These are phyloP conservation scores for Apiospora hydei DNA, from an alignment of 2,329 filamentous ascomycete species.

Conservation along the genomic window DNA sequence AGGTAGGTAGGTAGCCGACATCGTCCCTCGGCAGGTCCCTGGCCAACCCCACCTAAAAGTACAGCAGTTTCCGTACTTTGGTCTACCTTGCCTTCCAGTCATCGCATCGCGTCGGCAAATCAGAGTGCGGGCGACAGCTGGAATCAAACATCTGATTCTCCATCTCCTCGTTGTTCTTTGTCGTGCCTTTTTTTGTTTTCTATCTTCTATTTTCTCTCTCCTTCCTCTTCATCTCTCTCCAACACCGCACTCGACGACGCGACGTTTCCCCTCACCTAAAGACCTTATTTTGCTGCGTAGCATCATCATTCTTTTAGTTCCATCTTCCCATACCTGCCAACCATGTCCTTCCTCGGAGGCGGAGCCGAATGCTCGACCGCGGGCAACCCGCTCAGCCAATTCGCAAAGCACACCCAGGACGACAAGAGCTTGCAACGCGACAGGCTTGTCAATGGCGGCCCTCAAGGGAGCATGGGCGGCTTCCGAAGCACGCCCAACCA, in stretches of 20 bases:
- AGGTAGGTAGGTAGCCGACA: neutral
- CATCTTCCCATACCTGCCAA: conserved; percentile 34
- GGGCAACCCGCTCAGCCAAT: conserved; percentile 94
- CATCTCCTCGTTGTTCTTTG: conserved; percentile 6
- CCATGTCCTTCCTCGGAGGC: conserved; percentile 94
- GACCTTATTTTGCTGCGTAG: neutral
- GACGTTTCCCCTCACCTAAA: neutral
- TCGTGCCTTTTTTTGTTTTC: no score
- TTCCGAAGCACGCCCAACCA: conserved; percentile 77
- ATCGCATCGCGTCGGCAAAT: conserved; percentile 19
- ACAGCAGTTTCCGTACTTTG: no score
- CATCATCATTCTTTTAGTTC: neutral
- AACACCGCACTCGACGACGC: neutral
- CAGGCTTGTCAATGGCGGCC: conserved; percentile 78
- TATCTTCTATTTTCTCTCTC: no score
- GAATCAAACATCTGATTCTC: conserved; percentile 15
- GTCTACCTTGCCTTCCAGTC: neutral
- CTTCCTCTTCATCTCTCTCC: neutral
- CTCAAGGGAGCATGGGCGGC: conserved; percentile 74
- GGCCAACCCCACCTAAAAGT: neutral
- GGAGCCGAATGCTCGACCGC: conserved; percentile 91
- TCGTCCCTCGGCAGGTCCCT: conserved; percentile 9
- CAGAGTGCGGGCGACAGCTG: conserved; percentile 11
- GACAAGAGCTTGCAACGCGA: conserved; percentile 95
- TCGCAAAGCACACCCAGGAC: conserved; percentile 95